Conservation (phyloP, 148 eudicot species). For the Fagopyrum homotropicum region DNA sequence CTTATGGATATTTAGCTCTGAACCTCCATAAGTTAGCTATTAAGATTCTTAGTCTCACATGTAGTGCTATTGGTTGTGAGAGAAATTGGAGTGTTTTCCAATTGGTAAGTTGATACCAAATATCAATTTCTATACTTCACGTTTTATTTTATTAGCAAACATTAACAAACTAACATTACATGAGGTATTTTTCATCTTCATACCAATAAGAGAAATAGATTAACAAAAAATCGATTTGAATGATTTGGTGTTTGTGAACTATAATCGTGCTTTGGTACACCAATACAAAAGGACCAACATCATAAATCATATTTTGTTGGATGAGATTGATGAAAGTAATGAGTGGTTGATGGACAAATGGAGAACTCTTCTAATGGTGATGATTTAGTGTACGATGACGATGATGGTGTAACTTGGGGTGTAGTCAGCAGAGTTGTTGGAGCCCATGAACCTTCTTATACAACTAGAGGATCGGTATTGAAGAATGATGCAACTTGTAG, state of each 20-base stretch:
- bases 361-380: neutral
- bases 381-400: neutral
- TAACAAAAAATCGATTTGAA: neutral
- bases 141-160: no score
- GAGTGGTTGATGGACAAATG: neutral
- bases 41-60: neutral
- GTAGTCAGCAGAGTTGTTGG: neutral
- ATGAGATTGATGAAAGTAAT: neutral
- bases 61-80: neutral
- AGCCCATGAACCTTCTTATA: no score
- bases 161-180: no score
- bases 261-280: neutral
- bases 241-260: no score
- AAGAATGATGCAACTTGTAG: no score
- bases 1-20: no score
- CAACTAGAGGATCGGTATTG: no score
- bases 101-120: no score
- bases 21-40: no score
- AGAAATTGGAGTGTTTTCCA: no score
- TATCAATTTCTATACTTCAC: no score
- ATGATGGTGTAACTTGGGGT: neutral
- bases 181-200: neutral
- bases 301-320: neutral
- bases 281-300: neutral
- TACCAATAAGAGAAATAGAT: neutral